These are phyloP conservation scores for Citrus australasica DNA, from an alignment of 345 rosid genomes.

Conservation along the genomic window DNA sequence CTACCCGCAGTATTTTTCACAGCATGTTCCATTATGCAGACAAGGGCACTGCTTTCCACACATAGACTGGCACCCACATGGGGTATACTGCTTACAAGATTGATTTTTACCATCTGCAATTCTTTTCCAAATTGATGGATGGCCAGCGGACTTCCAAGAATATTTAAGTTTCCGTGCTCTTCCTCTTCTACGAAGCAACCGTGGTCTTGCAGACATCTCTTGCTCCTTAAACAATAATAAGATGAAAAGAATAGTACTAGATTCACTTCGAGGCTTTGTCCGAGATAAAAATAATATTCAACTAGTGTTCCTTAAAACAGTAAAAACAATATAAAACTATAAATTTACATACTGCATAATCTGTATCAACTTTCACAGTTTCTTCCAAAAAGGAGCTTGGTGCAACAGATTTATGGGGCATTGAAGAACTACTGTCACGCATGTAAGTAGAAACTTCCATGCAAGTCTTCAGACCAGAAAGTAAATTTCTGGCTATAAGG, in stretches of 20 bases:
- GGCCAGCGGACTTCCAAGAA: constrained; percentile 82
- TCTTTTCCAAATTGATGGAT: constrained; percentile 72
- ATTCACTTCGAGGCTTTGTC: neutral
- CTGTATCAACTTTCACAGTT: constrained; percentile 52
- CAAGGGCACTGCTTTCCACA: constrained; percentile 90
- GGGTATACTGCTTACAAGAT: constrained; percentile 72
- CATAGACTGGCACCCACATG: constrained; percentile 79
- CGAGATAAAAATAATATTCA: neutral
- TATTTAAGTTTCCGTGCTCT: constrained; percentile 81
- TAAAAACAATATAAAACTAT: constrained; percentile 9
- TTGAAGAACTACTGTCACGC: constrained; percentile 65
- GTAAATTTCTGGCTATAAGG: constrained; percentile 95
- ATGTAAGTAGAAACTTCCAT: constrained; percentile 80
- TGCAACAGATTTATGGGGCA: constrained; percentile 50
- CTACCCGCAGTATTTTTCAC: constrained; percentile 98
- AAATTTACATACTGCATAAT: constrained; percentile 45
- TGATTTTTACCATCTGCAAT: constrained; percentile 55
- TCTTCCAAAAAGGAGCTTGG: constrained; percentile 61
- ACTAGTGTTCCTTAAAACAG: neutral
- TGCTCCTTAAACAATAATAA: constrained; percentile 53
- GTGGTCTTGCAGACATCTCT: constrained; percentile 53
- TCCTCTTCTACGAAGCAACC: constrained; percentile 63
- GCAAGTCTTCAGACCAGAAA: constrained; percentile 96
- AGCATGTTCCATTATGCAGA: constrained; percentile 66
- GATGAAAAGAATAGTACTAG: neutral